Evolutionary conservation across 371 early-diverging fungal genomes (phyloP).

Genomic region (Racocetra persica): DNA sequence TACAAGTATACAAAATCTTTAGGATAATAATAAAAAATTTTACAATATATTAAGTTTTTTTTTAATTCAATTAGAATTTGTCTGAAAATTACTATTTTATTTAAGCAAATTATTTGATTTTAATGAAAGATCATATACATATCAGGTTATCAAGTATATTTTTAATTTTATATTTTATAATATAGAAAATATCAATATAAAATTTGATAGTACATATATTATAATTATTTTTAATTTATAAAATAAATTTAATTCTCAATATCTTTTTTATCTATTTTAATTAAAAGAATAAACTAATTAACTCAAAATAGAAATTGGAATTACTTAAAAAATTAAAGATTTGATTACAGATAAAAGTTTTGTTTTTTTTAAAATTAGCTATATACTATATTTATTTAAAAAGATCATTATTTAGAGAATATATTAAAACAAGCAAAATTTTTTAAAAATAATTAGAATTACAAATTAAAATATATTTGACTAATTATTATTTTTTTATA

Average conservation of each 20-base stretch:
- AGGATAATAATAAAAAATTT: background rate
- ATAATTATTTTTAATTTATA: background rate
- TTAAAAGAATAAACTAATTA: background rate
- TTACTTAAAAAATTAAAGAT: slow-evolving; percentile 21
- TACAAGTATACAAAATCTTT: background rate
- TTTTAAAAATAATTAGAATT: slow-evolving; percentile 14
- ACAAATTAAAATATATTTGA: background rate
- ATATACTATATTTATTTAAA: slow-evolving; percentile 22
- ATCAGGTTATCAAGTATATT: background rate
- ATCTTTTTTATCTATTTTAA: background rate
- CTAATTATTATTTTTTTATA: too few relatives aligned
- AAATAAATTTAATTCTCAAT: background rate
- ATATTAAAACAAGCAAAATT: slow-evolving; percentile 2
- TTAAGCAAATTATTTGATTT: background rate
- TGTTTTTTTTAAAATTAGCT: slow-evolving; percentile 8
- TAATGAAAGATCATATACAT: slow-evolving; percentile 17
- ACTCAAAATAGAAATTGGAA: slow-evolving; percentile 12
- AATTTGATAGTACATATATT: slow-evolving; percentile 7
- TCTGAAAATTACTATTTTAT: slow-evolving; percentile 6
- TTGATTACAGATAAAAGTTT: slow-evolving; percentile 8
- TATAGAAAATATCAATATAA: slow-evolving; percentile 14
- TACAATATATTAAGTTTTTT: slow-evolving; percentile 6
- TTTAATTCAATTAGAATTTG: background rate
- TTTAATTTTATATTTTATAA: slow-evolving; percentile 23
- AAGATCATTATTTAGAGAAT: slow-evolving; percentile 27